phyloP scores from a whole-genome alignment of 345 rosid genomes.

The Dipteronia sinensis region DNA sequence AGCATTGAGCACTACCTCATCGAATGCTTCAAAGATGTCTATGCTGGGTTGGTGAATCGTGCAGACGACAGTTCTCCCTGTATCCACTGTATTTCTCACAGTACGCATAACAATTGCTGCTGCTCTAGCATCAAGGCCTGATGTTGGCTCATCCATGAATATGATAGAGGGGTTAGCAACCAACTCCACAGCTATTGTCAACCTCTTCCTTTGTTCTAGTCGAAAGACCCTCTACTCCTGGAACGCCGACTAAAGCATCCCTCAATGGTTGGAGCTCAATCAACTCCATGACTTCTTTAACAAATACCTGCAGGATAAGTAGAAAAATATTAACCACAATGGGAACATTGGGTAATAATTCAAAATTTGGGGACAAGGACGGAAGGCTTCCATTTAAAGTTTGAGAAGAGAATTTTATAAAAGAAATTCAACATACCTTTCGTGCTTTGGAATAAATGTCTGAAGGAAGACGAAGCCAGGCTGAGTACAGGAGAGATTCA shows the following conservation, averaged over 20 bases:
- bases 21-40: slow-evolving; percentile 92
- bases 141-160: slow-evolving; percentile 96
- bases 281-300: slow-evolving; percentile 92
- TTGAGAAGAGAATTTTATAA: background rate
- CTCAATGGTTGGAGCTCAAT: slow-evolving; percentile 74
- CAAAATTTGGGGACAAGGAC: background rate
- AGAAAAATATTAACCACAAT: background rate
- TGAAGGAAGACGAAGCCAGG: slow-evolving; percentile 87
- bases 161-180: slow-evolving; percentile 93
- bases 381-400: background rate
- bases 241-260: slow-evolving; percentile 85
- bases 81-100: slow-evolving; percentile 89
- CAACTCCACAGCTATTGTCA: slow-evolving; percentile 95
- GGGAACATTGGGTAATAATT: background rate
- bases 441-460: slow-evolving; percentile 56
- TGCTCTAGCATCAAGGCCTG: slow-evolving; percentile 96
- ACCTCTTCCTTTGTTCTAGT: slow-evolving; percentile 93
- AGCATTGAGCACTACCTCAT: slow-evolving; percentile 61
- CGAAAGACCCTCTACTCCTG: slow-evolving; percentile 79
- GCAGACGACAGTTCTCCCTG: slow-evolving; percentile 93
- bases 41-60: slow-evolving; percentile 98
- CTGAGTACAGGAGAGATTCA: slow-evolving; percentile 82
- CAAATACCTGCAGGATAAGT: slow-evolving; percentile 59
- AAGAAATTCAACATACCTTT: slow-evolving; percentile 41
- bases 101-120: slow-evolving; percentile 97